Evolutionary conservation across 164 flowering plant genomes (phyloP), one percentile per base, ranked within the genome.

Genomic region (Annona squamosa): DNA sequence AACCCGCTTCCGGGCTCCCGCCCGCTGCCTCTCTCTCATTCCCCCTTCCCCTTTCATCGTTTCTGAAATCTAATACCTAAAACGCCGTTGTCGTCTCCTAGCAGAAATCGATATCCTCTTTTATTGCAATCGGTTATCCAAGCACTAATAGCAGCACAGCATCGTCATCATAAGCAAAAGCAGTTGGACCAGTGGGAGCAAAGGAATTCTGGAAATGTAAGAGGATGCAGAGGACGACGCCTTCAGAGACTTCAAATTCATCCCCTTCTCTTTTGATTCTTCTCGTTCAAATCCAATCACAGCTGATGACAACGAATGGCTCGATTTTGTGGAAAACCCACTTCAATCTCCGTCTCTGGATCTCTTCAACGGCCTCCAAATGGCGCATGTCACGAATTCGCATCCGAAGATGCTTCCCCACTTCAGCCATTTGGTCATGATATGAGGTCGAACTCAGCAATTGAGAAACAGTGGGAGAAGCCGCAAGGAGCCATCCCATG

Each of bases 191-290:
- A 12, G 16, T 3, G 43, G 17, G 7, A 44, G 46, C 7, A 18
- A n/a, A n/a, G n/a, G 4, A 66, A 66, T 66, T 46, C 52, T 56
- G 18, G 88, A 77, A 67, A 77, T 71, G 16, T 77, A 72, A 61
- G 66, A 73, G n/a, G 85, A 76, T 45, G 59, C 5, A 43, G 83
- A 80, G 37, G n/a, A n/a, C 47, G 92, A 85, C 71, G 72, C 82
- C 5, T 91, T 91, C 78, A 94, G 97, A 6, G 92, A 89, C 62
- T 93, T 91, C 86, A 81, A 79, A 12, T 93, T 88, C 80, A 89
- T 80, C 3, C 48, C 88, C 1, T 71, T 72, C 64, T 61, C 81
- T 12, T 59, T 19, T 45, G 63, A 41, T 2, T 44, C 76, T 59
- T 43, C 47, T 7, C 63, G 3, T 3, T 3, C 63, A 1, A 68